A percentile compares a stretch with the other conserved stretches of the same genome.
Conservation (phyloP, 768 basidiomycete species). For the Boletus vermiculosoides region DNA sequence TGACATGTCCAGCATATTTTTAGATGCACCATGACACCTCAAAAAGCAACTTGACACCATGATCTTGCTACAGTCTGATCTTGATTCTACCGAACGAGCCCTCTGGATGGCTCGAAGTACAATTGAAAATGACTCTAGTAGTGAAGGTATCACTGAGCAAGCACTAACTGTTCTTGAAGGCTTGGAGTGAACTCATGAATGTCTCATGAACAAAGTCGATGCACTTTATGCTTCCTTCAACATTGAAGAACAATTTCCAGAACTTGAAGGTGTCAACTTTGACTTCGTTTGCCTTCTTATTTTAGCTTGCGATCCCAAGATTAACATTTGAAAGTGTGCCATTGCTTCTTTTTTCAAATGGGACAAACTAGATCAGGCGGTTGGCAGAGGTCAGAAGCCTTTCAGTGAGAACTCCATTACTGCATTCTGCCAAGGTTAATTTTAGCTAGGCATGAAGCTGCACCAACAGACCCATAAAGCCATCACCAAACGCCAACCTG, state of each 20-base stretch:
- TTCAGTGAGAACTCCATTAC: background rate
- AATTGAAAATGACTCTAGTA: too few species aligned
- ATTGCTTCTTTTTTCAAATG: constrained; percentile 1
- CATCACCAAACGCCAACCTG: background rate
- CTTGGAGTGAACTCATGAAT: too few species aligned
- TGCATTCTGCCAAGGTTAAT: background rate
- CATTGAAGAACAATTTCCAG: too few species aligned
- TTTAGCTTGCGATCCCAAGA: background rate
- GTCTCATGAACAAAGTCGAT: too few species aligned
- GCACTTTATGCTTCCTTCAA: too few species aligned
- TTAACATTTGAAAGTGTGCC: background rate
- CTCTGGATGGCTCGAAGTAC: too few species aligned
- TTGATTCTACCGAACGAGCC: too few species aligned
- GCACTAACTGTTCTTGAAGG: too few species aligned
- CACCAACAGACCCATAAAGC: background rate
- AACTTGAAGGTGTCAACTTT: background rate
- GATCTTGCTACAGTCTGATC: too few species aligned
- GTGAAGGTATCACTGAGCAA: background rate
- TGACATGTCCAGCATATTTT: too few species aligned
- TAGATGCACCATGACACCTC: too few species aligned
- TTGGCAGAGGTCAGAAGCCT: background rate
- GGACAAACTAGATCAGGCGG: constrained; percentile 1
- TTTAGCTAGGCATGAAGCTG: background rate
- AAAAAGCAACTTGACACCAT: too few species aligned
- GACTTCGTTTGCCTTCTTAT: background rate